These are phyloP conservation scores for Coemansia sp. DNA, from an alignment of 192 early-diverging fungal genomes.

Conservation along the genomic window DNA sequence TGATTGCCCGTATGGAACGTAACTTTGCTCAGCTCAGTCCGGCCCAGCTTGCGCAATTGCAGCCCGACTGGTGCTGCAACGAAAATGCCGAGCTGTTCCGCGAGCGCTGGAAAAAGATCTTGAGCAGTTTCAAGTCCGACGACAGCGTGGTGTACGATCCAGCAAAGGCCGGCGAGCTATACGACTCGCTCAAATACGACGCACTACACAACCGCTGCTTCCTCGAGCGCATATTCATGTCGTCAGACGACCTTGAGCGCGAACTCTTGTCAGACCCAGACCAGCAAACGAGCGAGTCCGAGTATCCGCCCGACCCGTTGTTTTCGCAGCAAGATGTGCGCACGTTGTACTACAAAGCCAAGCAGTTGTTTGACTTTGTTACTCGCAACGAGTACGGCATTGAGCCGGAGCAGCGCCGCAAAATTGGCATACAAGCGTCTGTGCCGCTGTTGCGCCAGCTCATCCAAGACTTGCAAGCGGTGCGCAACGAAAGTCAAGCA, in stretches of 20 bases:
- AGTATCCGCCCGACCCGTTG: conserved; percentile 49
- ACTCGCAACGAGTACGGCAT: conserved; percentile 94
- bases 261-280: not conserved
- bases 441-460: conserved; percentile 77
- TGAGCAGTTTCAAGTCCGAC: conserved; percentile 71
- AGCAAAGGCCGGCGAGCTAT: conserved; percentile 86
- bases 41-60: conserved; percentile 51
- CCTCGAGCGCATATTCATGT: conserved; percentile 68
- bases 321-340: conserved; percentile 56
- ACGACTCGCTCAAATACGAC: conserved; percentile 96
- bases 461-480: conserved; percentile 61
- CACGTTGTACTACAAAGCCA: conserved; percentile 77
- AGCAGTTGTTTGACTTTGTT: conserved; percentile 89
- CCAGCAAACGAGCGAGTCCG: conserved; percentile 6
- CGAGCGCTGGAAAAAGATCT: conserved; percentile 97
- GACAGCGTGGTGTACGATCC: conserved; percentile 62
- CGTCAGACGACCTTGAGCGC: conserved; percentile 18
- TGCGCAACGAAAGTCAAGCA: conserved; percentile 12
- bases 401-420: conserved; percentile 71
- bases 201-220: conserved; percentile 93
- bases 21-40: conserved; percentile 68
- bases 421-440: conserved; percentile 80
- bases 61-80: conserved; percentile 85
- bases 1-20: conserved; percentile 71
- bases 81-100: conserved; percentile 81